A percentile compares a stretch with the other conserved stretches of the same genome.
Evolutionary conservation across 106 monocot genomes (phyloP).

Genomic region (Phalaenopsis aphrodite): DNA sequence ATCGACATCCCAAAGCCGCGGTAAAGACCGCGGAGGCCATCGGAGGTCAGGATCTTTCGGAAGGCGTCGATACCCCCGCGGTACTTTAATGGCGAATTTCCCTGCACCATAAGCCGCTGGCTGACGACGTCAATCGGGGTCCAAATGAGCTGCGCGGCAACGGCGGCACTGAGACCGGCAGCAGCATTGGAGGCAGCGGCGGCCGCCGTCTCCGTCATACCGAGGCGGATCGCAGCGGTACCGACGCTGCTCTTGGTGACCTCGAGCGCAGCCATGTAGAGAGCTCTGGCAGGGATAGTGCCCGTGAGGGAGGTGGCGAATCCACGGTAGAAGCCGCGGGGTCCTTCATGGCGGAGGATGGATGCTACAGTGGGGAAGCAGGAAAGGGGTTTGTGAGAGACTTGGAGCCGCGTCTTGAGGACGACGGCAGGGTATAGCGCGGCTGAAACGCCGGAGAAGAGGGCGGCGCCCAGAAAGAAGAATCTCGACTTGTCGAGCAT

Average conservation of each 20-base stretch:
- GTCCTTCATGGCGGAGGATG: conserved; percentile 43
- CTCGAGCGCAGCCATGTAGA: conserved; percentile 58
- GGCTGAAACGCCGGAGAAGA: conserved; percentile 49
- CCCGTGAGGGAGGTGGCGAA: conserved; percentile 56
- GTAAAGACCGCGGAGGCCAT: conserved; percentile 51
- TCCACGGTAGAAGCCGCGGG: conserved; percentile 46
- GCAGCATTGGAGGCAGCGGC: conserved; percentile 39
- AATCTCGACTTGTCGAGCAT: conserved; percentile 62
- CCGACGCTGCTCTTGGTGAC: conserved; percentile 34
- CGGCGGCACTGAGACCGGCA: conserved; percentile 42
- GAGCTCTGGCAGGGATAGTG: conserved; percentile 53
- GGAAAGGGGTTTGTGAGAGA: conserved; percentile 17
- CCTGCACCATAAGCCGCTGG: conserved; percentile 66
- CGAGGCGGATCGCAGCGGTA: conserved; percentile 26
- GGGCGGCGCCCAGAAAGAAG: conserved; percentile 56
- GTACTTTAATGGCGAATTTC: conserved; percentile 11
- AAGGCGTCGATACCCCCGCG: conserved; percentile 45
- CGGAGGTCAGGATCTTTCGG: conserved; percentile 33
- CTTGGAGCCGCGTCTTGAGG: conserved; percentile 58
- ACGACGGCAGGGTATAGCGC: conserved; percentile 48
- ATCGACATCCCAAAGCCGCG: conserved; percentile 57
- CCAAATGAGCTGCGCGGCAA: conserved; percentile 56
- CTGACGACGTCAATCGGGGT: conserved; percentile 59
- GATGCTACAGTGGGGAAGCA: conserved; percentile 11
- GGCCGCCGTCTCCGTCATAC: conserved; percentile 40